Evolutionary conservation across 2,329 filamentous ascomycete species (phyloP), one percentile per base, ranked within the genome.

Genomic region (Talaromyces sp.): DNA sequence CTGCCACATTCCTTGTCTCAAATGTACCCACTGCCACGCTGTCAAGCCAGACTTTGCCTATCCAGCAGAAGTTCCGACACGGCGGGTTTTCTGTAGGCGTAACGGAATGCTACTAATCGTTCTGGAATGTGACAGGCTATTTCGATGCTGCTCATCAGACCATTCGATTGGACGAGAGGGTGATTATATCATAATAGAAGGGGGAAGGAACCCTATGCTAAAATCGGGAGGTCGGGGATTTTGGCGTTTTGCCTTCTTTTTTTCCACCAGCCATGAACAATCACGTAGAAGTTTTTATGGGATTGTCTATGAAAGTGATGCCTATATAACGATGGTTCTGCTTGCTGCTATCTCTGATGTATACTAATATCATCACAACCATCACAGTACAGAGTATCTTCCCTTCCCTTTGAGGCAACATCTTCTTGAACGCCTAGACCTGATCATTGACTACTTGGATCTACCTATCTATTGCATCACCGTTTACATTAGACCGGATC

Each of bases 101-200:
- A 57, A 55, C 50, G 58, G 62, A 63, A 63, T 63, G 62, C 18
- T 28, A 18, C 58, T 18, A 48, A 39, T 14, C 58, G 11, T 57
- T 56, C 31, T 31, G 57, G 62, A 60, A 63, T 63, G 62, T 57
- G 62, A 57, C 40, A 56, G 48, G 62, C 23, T 48, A 35, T 21
- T n/a, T 42, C 58, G 21, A 55, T 18, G 28, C 28, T 35, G 48
- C 35, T 3, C 23, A 55, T 16, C 11, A 18, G 16, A 39, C 33
- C 23, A 5, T 0, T 21, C 40, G 33, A 60, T 52, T 60, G 58
- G 58, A 60, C 8, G 58, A 40, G 18, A 28, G 23, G 2, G 2
- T 23, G 28, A 16, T 21, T 3, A 54, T 54, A 23, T 5, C 31
- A 12, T 35, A n/a, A 18, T 12, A 35, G n/a, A 54, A 35, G n/a